Evolutionary conservation across 1,284 basidiomycete species (phyloP), one percentile per base, ranked within the genome.

Genomic region (Fomes fomentarius): DNA sequence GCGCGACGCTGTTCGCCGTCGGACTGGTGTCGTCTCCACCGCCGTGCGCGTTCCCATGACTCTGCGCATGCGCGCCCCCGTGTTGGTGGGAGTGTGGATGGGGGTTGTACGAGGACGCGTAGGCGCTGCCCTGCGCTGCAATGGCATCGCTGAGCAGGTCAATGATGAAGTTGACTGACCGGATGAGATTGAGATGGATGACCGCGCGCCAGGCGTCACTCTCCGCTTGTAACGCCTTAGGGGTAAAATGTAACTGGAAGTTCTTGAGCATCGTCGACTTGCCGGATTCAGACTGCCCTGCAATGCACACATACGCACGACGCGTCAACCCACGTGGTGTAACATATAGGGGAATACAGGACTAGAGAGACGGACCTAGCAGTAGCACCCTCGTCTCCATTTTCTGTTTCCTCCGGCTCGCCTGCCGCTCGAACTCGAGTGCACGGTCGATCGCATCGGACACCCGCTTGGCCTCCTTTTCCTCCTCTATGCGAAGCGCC

Each of bases 261-360:
- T 84, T 84, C 69, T 85, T 84, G 34, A 87, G 70, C 41, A 84
- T 75, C 0, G 84, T 85, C 1, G 82, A 84, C 64, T 86, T 85
- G 26, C 84, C 83, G 3, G 81, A 82, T 68, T 85, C 83, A 28
- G 83, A 80, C 67, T 85, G 83, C 50, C 84, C 83, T 84, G 59
- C 24, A 15, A 4, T 19, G 38, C 15, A 24, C 38, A 17, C 12
- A 11, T 8, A 17, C 34, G 17, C 10, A 33, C 31, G 15, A 10
- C 10, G 11, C 31, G 31, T 33, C 31, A 33, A 10, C 11, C 5
- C 5, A 11, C 11, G 11, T 33, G 5, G 15, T 33, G 5, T 15
- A 15, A 3, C 31, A 33, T 15, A 33, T 10, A 10, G 40, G n/a
- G n/a, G 21, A 35, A 10, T n/a, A n/a, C 34, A 34, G 11, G 4